Base-by-base conservation (phyloP, 352 stramenopile genomes). In the Pythium guiyangense region DNA sequence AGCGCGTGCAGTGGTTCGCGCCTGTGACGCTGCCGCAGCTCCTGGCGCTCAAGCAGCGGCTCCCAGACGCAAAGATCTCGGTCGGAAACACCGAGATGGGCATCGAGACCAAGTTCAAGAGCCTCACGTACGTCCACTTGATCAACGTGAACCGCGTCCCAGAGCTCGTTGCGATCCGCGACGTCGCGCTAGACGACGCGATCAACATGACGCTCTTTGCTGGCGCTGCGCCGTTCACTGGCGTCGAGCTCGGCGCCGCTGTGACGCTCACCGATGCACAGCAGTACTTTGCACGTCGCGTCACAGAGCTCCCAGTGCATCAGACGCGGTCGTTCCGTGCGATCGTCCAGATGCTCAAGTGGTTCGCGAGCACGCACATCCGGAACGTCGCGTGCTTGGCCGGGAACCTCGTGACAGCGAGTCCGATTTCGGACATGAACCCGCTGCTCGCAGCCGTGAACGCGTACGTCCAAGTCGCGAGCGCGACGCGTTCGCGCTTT, bases 301-400 rank as follows among this genome's bases (percentile, higher is more conserved):
- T 76, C 25, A 67, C 73, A 48, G 66, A 39, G 0, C 58, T 85
- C 4, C 71, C 74, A 4, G 25, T 56, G 14, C 63, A 84, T 51
- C 64, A 87, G 52, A 86, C 73, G 2, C 75, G 70, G 6, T 65
- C 75, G 6, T 77, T 91, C 29, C 64, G 67, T 15, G 73, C 80
- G 12, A 88, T 91, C 40, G 66, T 79, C 22, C 76, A 79, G 59
- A 97, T 98, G 94, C 82, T 99, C 15, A 87, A 96, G 54, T 99
- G 95, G 95, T 98, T 99, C 69, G 95, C 95, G 3, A 98, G 93
- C n/a, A 98, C 91, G 10, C 96, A 99, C 67, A 98, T 99, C 63
- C 78, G 96, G 31, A 99, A 99, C 65, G 95, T 98, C 17, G 95
- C 95, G 6, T 98, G 90, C 64, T 78, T 99, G 6, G 96, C 86